Base-by-base conservation (phyloP, 768 basidiomycete species). In the Psilocybe cubensis region DNA sequence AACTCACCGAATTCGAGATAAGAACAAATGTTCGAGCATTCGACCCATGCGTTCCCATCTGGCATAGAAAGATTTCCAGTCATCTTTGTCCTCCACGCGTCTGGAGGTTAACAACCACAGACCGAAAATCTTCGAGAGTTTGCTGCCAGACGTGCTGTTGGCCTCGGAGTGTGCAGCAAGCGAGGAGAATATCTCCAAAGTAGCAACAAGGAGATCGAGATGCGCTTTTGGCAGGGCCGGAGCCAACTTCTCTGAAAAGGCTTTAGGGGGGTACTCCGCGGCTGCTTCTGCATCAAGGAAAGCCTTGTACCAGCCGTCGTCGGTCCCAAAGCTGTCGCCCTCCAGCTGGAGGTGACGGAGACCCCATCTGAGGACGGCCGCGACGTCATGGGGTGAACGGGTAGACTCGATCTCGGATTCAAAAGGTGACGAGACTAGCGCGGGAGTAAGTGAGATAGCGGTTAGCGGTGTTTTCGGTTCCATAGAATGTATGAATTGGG, bases 301-400 rank as follows among this genome's bases (percentile, higher is more conserved):
- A 1, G 76, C 65, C 33, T 71, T 74, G 70, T 92, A 93, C 92
- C 92, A 93, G 3, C 71, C 72, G 66, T 83, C 82, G 44, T 81
- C 76, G 42, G 79, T 83, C 25, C 88, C 89, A 60, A 92, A 90
- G 14, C 74, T 76, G 20, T 73, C 71, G 4, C 81, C 79, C 25
- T 88, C 83, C 4, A 92, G 74, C 25, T 83, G 76, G 42, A 92
- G 76, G 66, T 93, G 91, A 27, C 91, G 85, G 25, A 93, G 70
- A 31, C 82, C 89, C 92, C 92, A 93, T 42, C 92, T 86, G 17
- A 93, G 76, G 14, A 92, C 87, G 23, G 91, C 86, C 14, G 92
- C 90, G 45, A 91, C 79, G 66, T 93, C 92, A 53, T 92, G 87
- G 1, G 88, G 83, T 29, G 86, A 87, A 28, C 84, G 82, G 3